Evolutionary conservation across 768 basidiomycete genomes (phyloP).

Genomic region (Hygrocybe coccinea): DNA sequence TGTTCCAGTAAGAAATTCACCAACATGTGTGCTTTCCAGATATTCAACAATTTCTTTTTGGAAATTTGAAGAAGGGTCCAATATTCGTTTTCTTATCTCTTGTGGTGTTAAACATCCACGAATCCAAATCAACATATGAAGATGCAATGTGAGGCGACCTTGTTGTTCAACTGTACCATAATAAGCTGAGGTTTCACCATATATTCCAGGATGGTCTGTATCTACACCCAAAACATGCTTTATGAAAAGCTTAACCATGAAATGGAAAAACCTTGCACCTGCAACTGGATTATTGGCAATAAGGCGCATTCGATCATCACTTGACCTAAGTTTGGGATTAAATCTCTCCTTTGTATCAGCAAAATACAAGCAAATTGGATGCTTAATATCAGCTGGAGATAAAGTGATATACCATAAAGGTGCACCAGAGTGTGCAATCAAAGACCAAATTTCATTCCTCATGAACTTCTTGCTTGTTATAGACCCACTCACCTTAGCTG

Average conservation of each 20-base stretch:
- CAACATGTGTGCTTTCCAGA: constrained; percentile 21
- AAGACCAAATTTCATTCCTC: constrained; percentile 24
- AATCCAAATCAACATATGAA: constrained; percentile 38
- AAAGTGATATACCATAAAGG: constrained; percentile 29
- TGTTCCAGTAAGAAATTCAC: constrained; percentile 29
- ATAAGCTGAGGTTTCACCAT: constrained; percentile 27
- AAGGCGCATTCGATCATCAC: constrained; percentile 19
- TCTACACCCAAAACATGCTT: constrained; percentile 21
- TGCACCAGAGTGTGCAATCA: constrained; percentile 16
- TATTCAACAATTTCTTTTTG: constrained; percentile 18
- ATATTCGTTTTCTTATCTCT: constrained; percentile 27
- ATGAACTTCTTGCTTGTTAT: constrained; percentile 21
- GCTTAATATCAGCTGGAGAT: constrained; percentile 26
- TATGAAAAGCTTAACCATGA: constrained; percentile 21
- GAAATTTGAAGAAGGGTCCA: constrained; percentile 17
- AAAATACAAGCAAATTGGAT: constrained; percentile 32
- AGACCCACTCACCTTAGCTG: constrained; percentile 26
- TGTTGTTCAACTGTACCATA: constrained; percentile 35
- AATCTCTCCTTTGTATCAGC: constrained; percentile 19
- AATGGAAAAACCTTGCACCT: constrained; percentile 27
- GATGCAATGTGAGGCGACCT: constrained; percentile 33
- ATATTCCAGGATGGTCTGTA: constrained; percentile 19
- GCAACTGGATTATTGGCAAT: constrained; percentile 25
- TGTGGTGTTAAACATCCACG: constrained; percentile 26
- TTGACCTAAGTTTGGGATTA: constrained; percentile 1